Percentiles rank a stretch among this genome's conserved stretches.
phyloP scores from a whole-genome alignment of 75 land plant genomes.

The Pinus albicaulis region DNA sequence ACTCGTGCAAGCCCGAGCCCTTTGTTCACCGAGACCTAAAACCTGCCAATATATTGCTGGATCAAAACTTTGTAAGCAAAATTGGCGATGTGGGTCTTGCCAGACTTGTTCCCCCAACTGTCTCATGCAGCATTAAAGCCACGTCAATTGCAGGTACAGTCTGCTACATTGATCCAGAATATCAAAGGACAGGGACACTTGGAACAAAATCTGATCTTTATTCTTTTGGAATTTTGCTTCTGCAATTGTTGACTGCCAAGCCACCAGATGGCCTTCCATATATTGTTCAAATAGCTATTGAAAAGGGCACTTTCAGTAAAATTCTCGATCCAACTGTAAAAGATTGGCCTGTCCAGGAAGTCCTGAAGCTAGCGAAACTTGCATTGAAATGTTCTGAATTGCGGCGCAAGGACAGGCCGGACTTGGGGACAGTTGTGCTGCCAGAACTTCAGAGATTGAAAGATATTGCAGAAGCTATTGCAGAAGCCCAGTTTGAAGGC shows the following conservation, averaged over 20 bases:
- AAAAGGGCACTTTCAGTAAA: constrained; percentile 14
- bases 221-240: constrained; percentile 32
- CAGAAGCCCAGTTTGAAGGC: neutral
- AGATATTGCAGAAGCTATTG: constrained; percentile 21
- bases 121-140: constrained; percentile 7
- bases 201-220: constrained; percentile 41
- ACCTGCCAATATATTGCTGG: constrained; percentile 34
- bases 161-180: constrained; percentile 48
- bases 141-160: constrained; percentile 36
- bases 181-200: constrained; percentile 25
- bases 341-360: constrained; percentile 40
- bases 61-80: constrained; percentile 27
- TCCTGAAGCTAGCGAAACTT: constrained; percentile 41
- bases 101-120: constrained; percentile 20
- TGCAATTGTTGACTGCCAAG: constrained; percentile 32
- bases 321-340: constrained; percentile 19
- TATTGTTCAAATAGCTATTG: constrained; percentile 22
- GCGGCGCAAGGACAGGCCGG: constrained; percentile 53
- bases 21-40: constrained; percentile 37
- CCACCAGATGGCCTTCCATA: constrained; percentile 20
- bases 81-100: constrained; percentile 36
- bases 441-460: constrained; percentile 51
- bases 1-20: constrained; percentile 23
- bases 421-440: constrained; percentile 38
- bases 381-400: constrained; percentile 55